Conservation (phyloP, 164 flowering plant species). For the Dillenia turbinata region DNA sequence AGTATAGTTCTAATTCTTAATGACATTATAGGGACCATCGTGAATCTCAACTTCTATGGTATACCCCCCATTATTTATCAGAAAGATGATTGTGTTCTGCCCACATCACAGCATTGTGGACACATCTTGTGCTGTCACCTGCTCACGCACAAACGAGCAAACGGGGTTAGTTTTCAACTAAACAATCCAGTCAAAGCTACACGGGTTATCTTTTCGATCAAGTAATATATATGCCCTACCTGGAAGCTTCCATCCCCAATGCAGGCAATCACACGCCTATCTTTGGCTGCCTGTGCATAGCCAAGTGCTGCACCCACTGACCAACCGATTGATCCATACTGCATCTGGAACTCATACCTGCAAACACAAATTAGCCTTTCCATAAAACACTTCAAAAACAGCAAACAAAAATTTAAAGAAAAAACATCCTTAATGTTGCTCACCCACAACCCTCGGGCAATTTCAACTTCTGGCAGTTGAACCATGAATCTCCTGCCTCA, state of each 20-base stretch:
- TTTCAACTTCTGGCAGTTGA: background rate
- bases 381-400: background rate
- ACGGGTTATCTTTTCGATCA: background rate
- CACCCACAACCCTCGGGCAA: slow-evolving; percentile 12
- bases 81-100: slow-evolving; percentile 28
- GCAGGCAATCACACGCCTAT: slow-evolving; percentile 8
- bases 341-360: slow-evolving; percentile 8
- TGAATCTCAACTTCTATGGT: slow-evolving; percentile 30
- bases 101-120: slow-evolving; percentile 38
- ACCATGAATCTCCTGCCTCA: no score
- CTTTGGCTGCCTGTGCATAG: slow-evolving; percentile 10
- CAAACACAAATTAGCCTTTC: background rate
- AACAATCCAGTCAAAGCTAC: no score
- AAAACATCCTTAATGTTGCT: background rate
- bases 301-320: slow-evolving; percentile 13
- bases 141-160: background rate
- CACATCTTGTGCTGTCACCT: slow-evolving; percentile 39
- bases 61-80: slow-evolving; percentile 35
- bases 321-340: no score
- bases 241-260: slow-evolving; percentile 11
- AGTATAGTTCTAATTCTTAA: slow-evolving; percentile 32
- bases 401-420: background rate
- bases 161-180: no score
- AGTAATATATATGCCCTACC: background rate
- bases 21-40: slow-evolving; percentile 30